phyloP scores from a whole-genome alignment of 805 yeast species.

The Huiozyma sinensis region DNA sequence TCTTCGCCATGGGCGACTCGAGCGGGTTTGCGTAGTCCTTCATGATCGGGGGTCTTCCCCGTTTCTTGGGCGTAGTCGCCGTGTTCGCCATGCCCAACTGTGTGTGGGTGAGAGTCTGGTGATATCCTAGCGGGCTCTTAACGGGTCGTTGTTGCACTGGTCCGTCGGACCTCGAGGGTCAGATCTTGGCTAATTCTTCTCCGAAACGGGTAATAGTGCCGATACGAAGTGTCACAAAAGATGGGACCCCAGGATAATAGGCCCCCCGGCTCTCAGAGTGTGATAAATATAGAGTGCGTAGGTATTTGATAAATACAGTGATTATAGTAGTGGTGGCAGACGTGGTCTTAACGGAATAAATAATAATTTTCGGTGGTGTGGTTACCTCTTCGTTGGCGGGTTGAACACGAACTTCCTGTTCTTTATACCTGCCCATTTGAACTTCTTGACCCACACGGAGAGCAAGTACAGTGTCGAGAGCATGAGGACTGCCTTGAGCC shows the following conservation, averaged over 20 bases:
- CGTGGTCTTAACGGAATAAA: slow-evolving; percentile 1
- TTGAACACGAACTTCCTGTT: slow-evolving; percentile 86
- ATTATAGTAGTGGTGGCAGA: not conserved
- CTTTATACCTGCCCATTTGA: slow-evolving; percentile 96
- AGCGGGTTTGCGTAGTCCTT: slow-evolving; percentile 27
- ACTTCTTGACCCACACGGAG: slow-evolving; percentile 87
- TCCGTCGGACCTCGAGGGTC: too few relatives aligned
- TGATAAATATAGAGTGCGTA: too few relatives aligned
- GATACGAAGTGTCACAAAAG: too few relatives aligned
- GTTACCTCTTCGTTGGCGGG: slow-evolving; percentile 56
- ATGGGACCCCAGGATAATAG: too few relatives aligned
- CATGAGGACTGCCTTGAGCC: slow-evolving; percentile 82
- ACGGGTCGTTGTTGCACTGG: too few relatives aligned
- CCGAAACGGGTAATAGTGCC: too few relatives aligned
- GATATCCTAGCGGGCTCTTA: too few relatives aligned
- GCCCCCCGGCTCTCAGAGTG: too few relatives aligned
- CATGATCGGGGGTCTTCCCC: slow-evolving; percentile 29
- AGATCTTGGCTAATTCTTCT: too few relatives aligned
- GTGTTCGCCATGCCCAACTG: not conserved
- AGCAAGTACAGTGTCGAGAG: slow-evolving; percentile 69
- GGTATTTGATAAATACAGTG: not conserved
- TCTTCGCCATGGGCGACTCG: slow-evolving; percentile 29
- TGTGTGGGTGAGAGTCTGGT: not conserved
- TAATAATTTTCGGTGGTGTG: not conserved
- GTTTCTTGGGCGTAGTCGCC: slow-evolving; percentile 10